Evolutionary conservation across 2,329 filamentous ascomycete species (phyloP).

Genomic region (Shiraia bambusicola): DNA sequence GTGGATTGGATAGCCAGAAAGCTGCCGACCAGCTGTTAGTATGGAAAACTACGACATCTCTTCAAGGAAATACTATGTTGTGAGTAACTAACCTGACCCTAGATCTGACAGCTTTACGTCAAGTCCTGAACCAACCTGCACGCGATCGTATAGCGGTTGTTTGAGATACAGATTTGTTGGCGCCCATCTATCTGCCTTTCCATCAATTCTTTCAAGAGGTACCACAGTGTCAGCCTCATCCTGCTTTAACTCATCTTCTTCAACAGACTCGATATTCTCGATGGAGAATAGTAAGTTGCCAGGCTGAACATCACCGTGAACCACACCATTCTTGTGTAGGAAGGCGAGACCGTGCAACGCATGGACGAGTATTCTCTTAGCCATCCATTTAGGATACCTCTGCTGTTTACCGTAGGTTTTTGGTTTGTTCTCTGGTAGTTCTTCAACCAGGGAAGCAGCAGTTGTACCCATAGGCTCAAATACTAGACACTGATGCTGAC

Average conservation of each 20-base stretch:
- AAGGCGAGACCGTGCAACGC: constrained; percentile 40
- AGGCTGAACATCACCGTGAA: constrained; percentile 47
- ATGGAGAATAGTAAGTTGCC: constrained; percentile 44
- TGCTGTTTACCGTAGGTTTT: constrained; percentile 10
- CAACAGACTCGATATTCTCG: constrained; percentile 24
- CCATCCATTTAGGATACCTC: constrained; percentile 28
- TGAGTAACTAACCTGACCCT: constrained; percentile 18
- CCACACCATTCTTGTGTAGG: constrained; percentile 45
- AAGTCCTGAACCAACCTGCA: constrained; percentile 19
- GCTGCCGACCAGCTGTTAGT: constrained; percentile 6
- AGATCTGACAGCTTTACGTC: constrained; percentile 36
- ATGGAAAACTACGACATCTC: not conserved
- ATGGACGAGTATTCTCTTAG: constrained; percentile 39
- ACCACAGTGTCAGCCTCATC: constrained; percentile 18
- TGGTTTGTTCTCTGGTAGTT: constrained; percentile 14
- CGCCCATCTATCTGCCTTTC: constrained; percentile 34
- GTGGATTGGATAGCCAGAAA: constrained; percentile 29
- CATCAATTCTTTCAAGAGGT: constrained; percentile 22
- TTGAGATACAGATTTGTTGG: constrained; percentile 30
- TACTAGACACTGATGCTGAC: constrained; percentile 10
- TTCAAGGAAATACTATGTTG: not conserved
- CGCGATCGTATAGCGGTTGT: constrained; percentile 29
- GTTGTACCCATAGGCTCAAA: constrained; percentile 10
- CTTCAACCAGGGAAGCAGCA: constrained; percentile 11
- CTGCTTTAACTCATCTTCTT: constrained; percentile 22